phyloP scores from a whole-genome alignment of 2,329 filamentous ascomycete genomes.

The Epichloe elymi region DNA sequence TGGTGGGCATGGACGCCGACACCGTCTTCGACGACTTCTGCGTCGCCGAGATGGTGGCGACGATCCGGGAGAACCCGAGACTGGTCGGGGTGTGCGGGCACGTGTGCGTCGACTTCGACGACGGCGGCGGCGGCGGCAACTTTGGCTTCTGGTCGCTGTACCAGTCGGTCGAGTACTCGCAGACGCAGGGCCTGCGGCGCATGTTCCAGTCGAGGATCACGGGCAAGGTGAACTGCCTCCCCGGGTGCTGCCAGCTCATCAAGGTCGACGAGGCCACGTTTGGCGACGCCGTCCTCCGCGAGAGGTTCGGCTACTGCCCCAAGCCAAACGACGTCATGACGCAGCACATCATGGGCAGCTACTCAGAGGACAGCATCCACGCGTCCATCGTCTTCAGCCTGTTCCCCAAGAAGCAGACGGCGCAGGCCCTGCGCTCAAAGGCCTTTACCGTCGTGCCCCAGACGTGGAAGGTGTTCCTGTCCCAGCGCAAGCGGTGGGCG shows the following conservation, averaged over 20 bases:
- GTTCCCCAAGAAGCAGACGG: slow-evolving; percentile 29
- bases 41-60: slow-evolving; percentile 28
- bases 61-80: slow-evolving; percentile 28
- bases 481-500: slow-evolving; percentile 35
- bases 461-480: slow-evolving; percentile 32
- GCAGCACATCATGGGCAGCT: slow-evolving; percentile 34
- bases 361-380: slow-evolving; percentile 36
- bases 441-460: slow-evolving; percentile 34
- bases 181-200: slow-evolving; percentile 32
- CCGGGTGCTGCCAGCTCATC: slow-evolving; percentile 36
- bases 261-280: slow-evolving; percentile 35
- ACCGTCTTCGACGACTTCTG: slow-evolving; percentile 32
- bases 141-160: slow-evolving; percentile 34
- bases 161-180: slow-evolving; percentile 34
- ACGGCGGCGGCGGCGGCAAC: slow-evolving; percentile 15
- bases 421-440: slow-evolving; percentile 32
- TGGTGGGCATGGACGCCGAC: slow-evolving; percentile 35
- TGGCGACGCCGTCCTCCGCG: slow-evolving; percentile 30
- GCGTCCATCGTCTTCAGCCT: slow-evolving; percentile 34
- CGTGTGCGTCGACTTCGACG: slow-evolving; percentile 31
- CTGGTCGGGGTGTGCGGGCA: slow-evolving; percentile 35
- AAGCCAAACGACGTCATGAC: slow-evolving; percentile 35
- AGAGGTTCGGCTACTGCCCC: slow-evolving; percentile 35
- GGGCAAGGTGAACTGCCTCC: slow-evolving; percentile 33
- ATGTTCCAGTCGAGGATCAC: slow-evolving; percentile 36